A percentile compares a stretch with the other conserved stretches of the same genome.
These are phyloP conservation scores for Globisporangium megalacanthum DNA, from an alignment of 352 stramenopile species.

Conservation along the genomic window DNA sequence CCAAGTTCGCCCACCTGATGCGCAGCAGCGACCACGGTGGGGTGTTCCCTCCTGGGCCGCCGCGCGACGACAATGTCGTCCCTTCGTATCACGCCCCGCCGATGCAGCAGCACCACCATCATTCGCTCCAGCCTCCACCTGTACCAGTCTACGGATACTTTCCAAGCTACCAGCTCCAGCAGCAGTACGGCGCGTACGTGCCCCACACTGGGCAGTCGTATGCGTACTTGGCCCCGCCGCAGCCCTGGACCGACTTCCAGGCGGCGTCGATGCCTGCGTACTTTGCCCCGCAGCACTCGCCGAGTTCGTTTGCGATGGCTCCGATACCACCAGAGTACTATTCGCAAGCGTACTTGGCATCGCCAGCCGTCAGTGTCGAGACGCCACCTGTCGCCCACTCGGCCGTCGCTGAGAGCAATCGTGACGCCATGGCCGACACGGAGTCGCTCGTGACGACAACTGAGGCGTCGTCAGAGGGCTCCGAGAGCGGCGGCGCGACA, in stretches of 20 bases:
- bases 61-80: neutral
- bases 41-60: neutral
- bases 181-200: constrained; percentile 9
- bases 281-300: neutral
- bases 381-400: neutral
- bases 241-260: neutral
- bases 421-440: neutral
- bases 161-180: constrained; percentile 20
- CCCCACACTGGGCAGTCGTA: neutral
- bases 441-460: constrained; percentile 4
- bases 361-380: neutral
- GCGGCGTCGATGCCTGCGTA: neutral
- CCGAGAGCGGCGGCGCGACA: neutral
- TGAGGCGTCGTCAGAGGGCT: constrained; percentile 4
- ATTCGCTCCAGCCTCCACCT: neutral
- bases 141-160: constrained; percentile 20
- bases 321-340: neutral
- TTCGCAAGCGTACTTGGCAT: neutral
- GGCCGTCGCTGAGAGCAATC: neutral
- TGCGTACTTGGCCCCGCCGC: neutral
- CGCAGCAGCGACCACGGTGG: constrained; percentile 38
- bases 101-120: constrained; percentile 8
- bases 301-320: neutral
- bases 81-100: neutral
- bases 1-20: constrained; percentile 80